Conservation (phyloP, 106 monocot species). For the Alisma plantagoaquatica region DNA sequence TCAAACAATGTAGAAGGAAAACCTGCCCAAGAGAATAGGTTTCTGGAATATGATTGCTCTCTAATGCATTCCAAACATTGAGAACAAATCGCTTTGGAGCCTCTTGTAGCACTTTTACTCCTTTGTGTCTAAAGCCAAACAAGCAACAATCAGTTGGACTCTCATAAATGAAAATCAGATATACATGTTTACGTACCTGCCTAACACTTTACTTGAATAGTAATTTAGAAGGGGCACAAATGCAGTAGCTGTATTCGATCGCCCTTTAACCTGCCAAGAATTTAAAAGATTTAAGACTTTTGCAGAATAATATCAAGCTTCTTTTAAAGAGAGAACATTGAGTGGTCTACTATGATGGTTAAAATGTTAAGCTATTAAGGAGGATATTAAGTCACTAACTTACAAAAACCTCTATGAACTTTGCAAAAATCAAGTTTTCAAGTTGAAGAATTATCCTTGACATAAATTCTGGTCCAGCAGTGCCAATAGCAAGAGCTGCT, state of each 20-base stretch:
- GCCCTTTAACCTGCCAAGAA: slow-evolving; percentile 31
- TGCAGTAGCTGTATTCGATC: slow-evolving; percentile 22
- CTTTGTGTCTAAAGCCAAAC: no score
- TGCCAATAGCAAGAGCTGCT: slow-evolving; percentile 50
- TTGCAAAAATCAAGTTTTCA: slow-evolving; percentile 49
- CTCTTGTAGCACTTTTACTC: no score
- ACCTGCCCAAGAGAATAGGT: slow-evolving; percentile 33
- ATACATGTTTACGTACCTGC: no score
- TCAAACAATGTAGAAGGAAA: no score
- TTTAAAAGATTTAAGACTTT: no score
- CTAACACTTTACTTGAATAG: slow-evolving; percentile 58
- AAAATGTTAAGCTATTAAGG: no score
- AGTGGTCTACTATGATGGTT: no score
- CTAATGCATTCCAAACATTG: slow-evolving; percentile 50
- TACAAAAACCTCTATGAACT: slow-evolving; percentile 43
- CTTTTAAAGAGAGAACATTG: no score
- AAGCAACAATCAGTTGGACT: no score
- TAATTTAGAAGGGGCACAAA: slow-evolving; percentile 52
- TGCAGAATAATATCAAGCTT: no score
- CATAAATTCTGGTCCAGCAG: slow-evolving; percentile 27
- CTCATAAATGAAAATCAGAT: no score
- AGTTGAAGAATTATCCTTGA: slow-evolving; percentile 37
- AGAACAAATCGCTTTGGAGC: slow-evolving; percentile 50
- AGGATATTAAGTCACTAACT: no score
- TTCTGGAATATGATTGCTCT: slow-evolving; percentile 13